phyloP scores from a whole-genome alignment of 1,139 yeast species.

The Yamadazyma siamensis region DNA sequence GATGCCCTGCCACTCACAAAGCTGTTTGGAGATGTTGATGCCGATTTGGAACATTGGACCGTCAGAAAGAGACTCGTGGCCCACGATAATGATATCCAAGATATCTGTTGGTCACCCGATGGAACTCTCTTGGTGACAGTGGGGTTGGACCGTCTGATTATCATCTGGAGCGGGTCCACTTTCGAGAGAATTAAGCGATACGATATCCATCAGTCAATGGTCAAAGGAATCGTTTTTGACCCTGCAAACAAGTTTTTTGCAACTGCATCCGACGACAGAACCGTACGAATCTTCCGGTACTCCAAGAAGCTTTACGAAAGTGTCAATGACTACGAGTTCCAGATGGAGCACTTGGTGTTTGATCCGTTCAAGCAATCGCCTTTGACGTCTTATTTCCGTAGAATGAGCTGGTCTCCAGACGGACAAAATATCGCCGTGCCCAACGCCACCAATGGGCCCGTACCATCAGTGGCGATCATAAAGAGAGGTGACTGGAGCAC shows the following conservation, averaged over 20 bases:
- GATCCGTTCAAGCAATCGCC: conserved; percentile 91
- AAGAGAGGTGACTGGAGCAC: conserved; percentile 93
- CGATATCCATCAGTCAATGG: conserved; percentile 92
- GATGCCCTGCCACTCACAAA: conserved; percentile 61
- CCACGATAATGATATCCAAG: conserved; percentile 96
- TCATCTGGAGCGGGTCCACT: conserved; percentile 91
- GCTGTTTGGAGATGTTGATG: conserved; percentile 49
- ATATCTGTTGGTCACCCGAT: conserved; percentile 97
- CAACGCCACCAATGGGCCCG: conserved; percentile 96
- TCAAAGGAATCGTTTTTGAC: conserved; percentile 94
- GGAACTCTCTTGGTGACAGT: conserved; percentile 86
- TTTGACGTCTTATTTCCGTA: conserved; percentile 83
- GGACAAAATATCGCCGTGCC: conserved; percentile 96
- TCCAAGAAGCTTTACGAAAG: conserved; percentile 58
- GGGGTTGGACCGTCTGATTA: conserved; percentile 86
- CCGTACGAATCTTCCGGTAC: conserved; percentile 82
- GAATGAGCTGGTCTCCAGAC: conserved; percentile 97
- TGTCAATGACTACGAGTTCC: conserved; percentile 70
- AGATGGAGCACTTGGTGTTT: conserved; percentile 76
- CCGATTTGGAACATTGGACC: conserved; percentile 87
- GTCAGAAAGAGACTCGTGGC: conserved; percentile 89
- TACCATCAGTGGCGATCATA: conserved; percentile 82
- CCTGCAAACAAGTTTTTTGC: conserved; percentile 98
- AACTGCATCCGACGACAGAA: conserved; percentile 92
- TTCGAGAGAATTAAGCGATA: conserved; percentile 86